A percentile compares a stretch with the other conserved stretches of the same genome.
Evolutionary conservation across 2,329 filamentous ascomycete species (phyloP).

Genomic region (Aschersonia sp.): DNA sequence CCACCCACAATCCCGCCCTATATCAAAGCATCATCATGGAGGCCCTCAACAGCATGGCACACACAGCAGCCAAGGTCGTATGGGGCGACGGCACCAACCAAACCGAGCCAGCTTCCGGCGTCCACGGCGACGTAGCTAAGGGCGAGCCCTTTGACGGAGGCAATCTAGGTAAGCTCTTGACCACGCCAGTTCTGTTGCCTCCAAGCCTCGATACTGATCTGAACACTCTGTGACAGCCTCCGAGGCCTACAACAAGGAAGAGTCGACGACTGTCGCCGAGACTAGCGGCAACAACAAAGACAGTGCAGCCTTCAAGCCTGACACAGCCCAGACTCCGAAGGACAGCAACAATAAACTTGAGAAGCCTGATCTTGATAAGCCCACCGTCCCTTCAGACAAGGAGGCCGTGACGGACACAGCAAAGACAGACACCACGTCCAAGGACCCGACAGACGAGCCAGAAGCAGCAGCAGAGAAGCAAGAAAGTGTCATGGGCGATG

Average conservation of each 20-base stretch:
- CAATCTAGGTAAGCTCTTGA: conserved; percentile 40
- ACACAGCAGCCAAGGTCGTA: conserved; percentile 24
- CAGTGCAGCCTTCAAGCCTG: no score
- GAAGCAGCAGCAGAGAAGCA: conserved; percentile 18
- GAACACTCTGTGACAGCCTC: neutral
- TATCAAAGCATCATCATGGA: conserved; percentile 35
- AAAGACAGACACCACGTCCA: conserved; percentile 2
- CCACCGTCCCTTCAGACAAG: no score
- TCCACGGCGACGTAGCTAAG: conserved; percentile 48
- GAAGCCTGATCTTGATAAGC: no score
- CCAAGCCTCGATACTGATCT: neutral
- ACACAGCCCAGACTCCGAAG: no score
- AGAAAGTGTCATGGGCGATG: conserved; percentile 13
- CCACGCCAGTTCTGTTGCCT: neutral
- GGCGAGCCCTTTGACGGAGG: conserved; percentile 69
- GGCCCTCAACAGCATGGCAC: conserved; percentile 41
- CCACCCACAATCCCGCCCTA: neutral
- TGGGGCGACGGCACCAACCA: conserved; percentile 26
- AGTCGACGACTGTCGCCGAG: no score
- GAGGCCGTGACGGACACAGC: neutral
- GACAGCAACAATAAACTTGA: no score
- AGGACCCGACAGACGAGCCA: conserved; percentile 18
- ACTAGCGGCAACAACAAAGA: no score
- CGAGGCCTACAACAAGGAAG: no score
- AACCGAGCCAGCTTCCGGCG: conserved; percentile 58